These are phyloP conservation scores for Cladosporium sp. DNA, from an alignment of 2,329 filamentous ascomycete genomes.

Conservation along the genomic window DNA sequence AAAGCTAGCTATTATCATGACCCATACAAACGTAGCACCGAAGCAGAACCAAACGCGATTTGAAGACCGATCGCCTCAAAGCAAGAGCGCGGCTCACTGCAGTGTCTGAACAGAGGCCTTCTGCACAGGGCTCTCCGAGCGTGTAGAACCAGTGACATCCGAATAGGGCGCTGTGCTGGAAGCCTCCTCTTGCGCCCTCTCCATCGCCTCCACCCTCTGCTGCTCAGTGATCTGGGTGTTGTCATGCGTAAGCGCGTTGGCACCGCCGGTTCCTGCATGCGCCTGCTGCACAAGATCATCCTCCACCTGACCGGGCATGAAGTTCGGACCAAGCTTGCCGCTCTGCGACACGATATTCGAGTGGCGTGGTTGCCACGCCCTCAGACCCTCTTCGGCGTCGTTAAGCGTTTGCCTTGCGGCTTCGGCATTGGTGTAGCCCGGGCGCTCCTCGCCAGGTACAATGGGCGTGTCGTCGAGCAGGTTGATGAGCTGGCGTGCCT, in stretches of 20 bases:
- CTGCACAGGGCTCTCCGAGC: slow-evolving; percentile 17
- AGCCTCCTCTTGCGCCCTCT: slow-evolving; percentile 26
- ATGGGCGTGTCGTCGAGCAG: slow-evolving; percentile 88
- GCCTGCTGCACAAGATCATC: not conserved
- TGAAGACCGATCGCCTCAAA: not conserved
- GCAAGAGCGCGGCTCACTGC: not conserved
- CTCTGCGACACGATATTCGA: slow-evolving; percentile 56
- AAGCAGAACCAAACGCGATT: not conserved
- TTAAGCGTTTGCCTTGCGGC: slow-evolving; percentile 84
- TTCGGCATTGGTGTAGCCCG: slow-evolving; percentile 64
- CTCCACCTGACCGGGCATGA: slow-evolving; percentile 38
- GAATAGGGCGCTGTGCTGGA: slow-evolving; percentile 23
- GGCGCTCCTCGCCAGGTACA: slow-evolving; percentile 76
- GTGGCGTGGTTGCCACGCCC: slow-evolving; percentile 64
- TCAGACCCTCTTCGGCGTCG: slow-evolving; percentile 86
- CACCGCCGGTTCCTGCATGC: not conserved
- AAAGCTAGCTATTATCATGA: not conserved
- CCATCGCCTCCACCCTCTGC: slow-evolving; percentile 27
- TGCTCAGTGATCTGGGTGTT: slow-evolving; percentile 20
- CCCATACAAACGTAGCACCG: not conserved
- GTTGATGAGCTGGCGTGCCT: slow-evolving; percentile 80
- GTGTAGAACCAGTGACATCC: slow-evolving; percentile 1
- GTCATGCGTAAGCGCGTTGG: slow-evolving; percentile 3
- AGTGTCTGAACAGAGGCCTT: slow-evolving; percentile 10
- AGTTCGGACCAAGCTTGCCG: slow-evolving; percentile 50